A percentile compares a stretch with the other conserved stretches of the same genome.
These are phyloP conservation scores for Ceratocystis alfenasii DNA, from an alignment of 2,329 filamentous ascomycete species.

Conservation along the genomic window DNA sequence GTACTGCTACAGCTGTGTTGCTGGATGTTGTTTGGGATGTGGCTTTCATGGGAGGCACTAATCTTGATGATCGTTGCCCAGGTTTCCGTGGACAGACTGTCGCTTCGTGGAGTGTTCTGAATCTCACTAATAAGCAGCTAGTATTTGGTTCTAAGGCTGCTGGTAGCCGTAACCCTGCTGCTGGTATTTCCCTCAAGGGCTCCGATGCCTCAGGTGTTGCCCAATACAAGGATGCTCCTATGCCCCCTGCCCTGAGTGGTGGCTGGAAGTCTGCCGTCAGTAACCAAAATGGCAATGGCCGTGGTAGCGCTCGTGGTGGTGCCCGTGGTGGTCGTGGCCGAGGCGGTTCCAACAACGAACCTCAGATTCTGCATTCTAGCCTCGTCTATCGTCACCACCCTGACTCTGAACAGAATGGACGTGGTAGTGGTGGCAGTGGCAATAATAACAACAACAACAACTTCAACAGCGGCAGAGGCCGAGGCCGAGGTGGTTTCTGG, in stretches of 20 bases:
- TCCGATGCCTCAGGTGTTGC: slow-evolving; percentile 46
- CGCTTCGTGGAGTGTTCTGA: slow-evolving; percentile 74
- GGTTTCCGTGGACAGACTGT: slow-evolving; percentile 92
- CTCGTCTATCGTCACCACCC: slow-evolving; percentile 22
- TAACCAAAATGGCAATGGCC: slow-evolving; percentile 14
- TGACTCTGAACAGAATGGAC: slow-evolving; percentile 20
- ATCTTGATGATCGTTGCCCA: slow-evolving; percentile 76
- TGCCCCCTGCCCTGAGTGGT: slow-evolving; percentile 44
- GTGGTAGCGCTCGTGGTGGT: slow-evolving; percentile 24
- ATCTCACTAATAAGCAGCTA: slow-evolving; percentile 71
- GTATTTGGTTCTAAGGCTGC: slow-evolving; percentile 53
- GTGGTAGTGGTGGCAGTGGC: slow-evolving; percentile 24
- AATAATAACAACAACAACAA: slow-evolving; percentile 25
- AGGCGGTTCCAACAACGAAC: slow-evolving; percentile 25
- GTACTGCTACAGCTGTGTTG: slow-evolving; percentile 68
- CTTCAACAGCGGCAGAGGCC: slow-evolving; percentile 22
- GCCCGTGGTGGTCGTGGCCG: slow-evolving; percentile 25
- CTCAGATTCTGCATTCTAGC: slow-evolving; percentile 14
- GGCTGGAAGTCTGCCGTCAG: slow-evolving; percentile 36
- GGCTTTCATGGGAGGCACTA: slow-evolving; percentile 95
- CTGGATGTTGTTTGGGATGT: slow-evolving; percentile 89
- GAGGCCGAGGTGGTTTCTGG: slow-evolving; percentile 27
- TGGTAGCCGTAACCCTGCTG: slow-evolving; percentile 24
- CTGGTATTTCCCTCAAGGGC: slow-evolving; percentile 24
- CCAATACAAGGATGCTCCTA: slow-evolving; percentile 48